Percentiles rank a stretch among this genome's conserved stretches.
Evolutionary conservation across 83 land plant genomes (phyloP).

Genomic region (Diphasiastrum complanatum): DNA sequence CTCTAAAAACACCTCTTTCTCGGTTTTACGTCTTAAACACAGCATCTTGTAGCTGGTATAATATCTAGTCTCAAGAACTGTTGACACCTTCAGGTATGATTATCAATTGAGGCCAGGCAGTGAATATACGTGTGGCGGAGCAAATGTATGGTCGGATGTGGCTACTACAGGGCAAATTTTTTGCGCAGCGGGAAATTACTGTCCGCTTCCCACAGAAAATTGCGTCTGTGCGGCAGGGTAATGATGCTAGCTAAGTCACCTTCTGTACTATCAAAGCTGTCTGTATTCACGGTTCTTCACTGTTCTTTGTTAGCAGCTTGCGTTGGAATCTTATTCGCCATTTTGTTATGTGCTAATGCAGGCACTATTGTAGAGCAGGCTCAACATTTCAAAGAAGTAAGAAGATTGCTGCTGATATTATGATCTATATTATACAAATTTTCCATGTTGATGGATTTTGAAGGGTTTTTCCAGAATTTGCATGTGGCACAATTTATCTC

Average conservation of each 20-base stretch:
- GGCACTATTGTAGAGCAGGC: slow-evolving; percentile 78
- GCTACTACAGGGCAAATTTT: slow-evolving; percentile 40
- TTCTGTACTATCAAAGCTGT: background rate
- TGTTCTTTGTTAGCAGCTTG: background rate
- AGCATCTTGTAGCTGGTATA: background rate
- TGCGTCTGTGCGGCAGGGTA: slow-evolving; percentile 44
- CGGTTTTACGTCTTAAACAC: background rate
- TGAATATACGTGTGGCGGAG: slow-evolving; percentile 65
- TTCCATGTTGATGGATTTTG: background rate
- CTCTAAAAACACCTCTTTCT: slow-evolving; percentile 11
- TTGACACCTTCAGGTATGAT: slow-evolving; percentile 32
- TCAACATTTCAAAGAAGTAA: slow-evolving; percentile 64
- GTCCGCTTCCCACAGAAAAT: slow-evolving; percentile 49
- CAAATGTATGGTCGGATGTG: slow-evolving; percentile 63
- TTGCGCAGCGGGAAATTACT: slow-evolving; percentile 62
- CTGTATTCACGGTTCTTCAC: background rate
- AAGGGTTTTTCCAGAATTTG: background rate
- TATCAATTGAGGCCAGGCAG: slow-evolving; percentile 49
- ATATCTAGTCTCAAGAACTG: background rate
- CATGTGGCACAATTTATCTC: background rate
- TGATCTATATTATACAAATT: background rate
- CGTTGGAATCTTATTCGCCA: background rate
- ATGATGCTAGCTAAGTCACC: background rate
- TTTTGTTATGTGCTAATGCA: slow-evolving; percentile 27
- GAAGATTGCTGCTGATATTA: slow-evolving; percentile 14